Base-by-base conservation (phyloP, 2,329 filamentous ascomycete genomes). In the Colletotrichum sp. region DNA sequence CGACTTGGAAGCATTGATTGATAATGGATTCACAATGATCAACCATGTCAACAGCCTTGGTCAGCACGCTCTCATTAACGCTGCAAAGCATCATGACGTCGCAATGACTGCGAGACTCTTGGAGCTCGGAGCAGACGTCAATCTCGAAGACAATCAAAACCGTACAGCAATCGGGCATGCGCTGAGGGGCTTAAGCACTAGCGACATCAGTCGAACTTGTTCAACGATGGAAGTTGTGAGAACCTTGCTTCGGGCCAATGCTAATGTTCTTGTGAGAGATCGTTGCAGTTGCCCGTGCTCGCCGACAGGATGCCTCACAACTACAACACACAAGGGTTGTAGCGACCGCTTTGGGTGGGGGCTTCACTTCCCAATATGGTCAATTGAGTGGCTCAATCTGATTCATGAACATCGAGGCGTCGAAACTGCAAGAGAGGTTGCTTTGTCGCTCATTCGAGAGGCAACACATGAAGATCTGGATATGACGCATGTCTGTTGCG, bases 401-500 rank as follows among this genome's bases (percentile, higher is more conserved):
- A 3, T 71, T 0, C 4, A 13, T 0, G 16, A 71, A 36, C 1
- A 64, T 13, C 39, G 59, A 15, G 59, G 64, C n/a, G 39, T 6
- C 4, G 34, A 69, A 15, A 7, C 5, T 26, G 70, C 63, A 0
- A 63, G 62, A n/a, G 16, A 28, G 9, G 6, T 69, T 32, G 52
- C 9, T 26, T 15, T 69, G 1, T 72, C 64, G 1, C 10, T 60
- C 36, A n/a, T 72, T 3, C 36, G 60, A 49, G 26, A 24, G 5
- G 26, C 5, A 6, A 62, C 71, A 2, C 60, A 71, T 5, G 3
- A 65, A 2, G 49, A 75, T 26, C 24, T 71, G 32, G 72, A 52
- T 0, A 71, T 75, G 72, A 66, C 68, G 13, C 72, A 75, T 26
- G 34, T 75, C 1, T 71, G 72, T n/a, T 71, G 68, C 34, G 55